Evolutionary conservation across 2,329 filamentous ascomycete species (phyloP).

Genomic region (Pseudogymnoascus sp.): DNA sequence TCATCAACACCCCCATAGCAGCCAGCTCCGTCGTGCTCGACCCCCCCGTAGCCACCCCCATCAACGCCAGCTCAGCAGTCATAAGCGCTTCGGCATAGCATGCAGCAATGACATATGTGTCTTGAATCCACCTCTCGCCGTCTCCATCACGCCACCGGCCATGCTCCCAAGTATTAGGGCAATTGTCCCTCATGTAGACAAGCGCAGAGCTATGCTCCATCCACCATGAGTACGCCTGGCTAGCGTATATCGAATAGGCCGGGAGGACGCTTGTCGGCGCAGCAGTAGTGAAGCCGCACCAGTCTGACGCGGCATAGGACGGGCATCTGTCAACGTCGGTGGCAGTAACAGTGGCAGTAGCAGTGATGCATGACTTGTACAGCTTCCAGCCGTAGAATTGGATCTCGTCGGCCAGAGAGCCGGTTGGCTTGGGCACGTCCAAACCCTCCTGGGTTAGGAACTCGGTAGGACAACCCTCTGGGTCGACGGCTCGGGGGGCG

Average conservation of each 20-base stretch:
- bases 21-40: too few relatives aligned
- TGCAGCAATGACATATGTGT: background rate
- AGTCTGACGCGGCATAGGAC: background rate
- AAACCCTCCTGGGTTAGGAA: background rate
- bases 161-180: slow-evolving; percentile 8
- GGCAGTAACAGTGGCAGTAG: background rate
- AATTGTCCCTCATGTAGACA: slow-evolving; percentile 6
- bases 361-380: slow-evolving; percentile 8
- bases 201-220: slow-evolving; percentile 1
- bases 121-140: background rate
- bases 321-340: background rate
- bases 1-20: background rate
- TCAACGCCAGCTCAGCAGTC: background rate
- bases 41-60: too few relatives aligned
- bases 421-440: slow-evolving; percentile 12
- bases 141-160: background rate
- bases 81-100: background rate
- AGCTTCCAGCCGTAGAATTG: slow-evolving; percentile 9
- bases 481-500: background rate
- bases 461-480: background rate
- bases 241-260: slow-evolving; percentile 12
- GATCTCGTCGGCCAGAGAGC: slow-evolving; percentile 4
- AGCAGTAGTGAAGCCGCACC: slow-evolving; percentile 14
- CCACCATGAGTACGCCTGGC: slow-evolving; percentile 13
- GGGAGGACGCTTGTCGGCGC: slow-evolving; percentile 4